Conservation (phyloP, 202 grass and related monocot genomes). For the Setaria viridis region DNA sequence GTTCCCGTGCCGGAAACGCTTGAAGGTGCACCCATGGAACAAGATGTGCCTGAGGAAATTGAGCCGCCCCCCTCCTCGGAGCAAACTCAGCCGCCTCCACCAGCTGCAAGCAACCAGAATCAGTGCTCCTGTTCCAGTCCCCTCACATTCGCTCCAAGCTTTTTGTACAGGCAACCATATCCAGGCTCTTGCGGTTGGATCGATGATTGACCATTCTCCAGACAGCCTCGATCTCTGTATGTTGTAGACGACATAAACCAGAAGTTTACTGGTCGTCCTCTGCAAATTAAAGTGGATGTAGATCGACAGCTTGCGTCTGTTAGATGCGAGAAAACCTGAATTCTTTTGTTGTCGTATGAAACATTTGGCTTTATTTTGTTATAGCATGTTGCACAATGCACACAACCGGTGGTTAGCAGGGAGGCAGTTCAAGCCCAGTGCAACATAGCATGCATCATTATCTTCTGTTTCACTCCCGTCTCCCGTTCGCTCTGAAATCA, state of each 20-base stretch:
- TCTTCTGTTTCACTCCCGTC: neutral
- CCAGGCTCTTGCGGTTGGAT: conserved; percentile 41
- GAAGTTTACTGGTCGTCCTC: neutral
- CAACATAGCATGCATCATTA: neutral
- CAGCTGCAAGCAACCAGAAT: neutral
- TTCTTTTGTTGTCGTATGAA: neutral
- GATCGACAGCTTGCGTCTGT: neutral
- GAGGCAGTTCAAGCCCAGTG: too few relatives aligned
- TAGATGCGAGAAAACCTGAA: neutral
- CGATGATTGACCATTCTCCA: conserved; percentile 32
- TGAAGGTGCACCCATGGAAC: conserved; percentile 11
- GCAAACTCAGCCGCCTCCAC: neutral
- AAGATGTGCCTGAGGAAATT: neutral
- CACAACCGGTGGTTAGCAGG: too few relatives aligned
- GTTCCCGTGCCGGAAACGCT: neutral
- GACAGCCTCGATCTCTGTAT: neutral
- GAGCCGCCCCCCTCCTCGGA: neutral
- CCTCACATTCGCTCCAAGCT: conserved; percentile 40
- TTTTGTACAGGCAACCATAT: conserved; percentile 34
- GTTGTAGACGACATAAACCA: neutral
- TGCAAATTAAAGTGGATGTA: neutral
- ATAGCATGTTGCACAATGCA: too few relatives aligned
- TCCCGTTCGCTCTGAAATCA: neutral
- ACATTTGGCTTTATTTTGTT: neutral
- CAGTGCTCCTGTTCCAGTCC: neutral